phyloP scores from a whole-genome alignment of 306 rosid genomes.

The Vigna trinervia region DNA sequence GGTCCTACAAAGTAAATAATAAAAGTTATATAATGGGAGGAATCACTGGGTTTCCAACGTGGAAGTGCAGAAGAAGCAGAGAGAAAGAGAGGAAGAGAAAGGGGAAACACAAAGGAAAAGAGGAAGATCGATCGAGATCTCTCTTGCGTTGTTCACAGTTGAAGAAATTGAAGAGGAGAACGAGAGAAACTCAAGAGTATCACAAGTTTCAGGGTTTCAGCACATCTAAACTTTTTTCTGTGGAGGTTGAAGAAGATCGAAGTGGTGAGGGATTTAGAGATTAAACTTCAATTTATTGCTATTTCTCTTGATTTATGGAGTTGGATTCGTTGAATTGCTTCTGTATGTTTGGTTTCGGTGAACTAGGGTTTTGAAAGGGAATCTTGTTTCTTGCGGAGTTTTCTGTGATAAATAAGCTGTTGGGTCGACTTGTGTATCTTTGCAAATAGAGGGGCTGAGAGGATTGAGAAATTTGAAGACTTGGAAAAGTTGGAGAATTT shows the following conservation, averaged over 20 bases:
- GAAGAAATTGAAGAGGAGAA: background rate
- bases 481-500: background rate
- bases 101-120: background rate
- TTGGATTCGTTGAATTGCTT: background rate
- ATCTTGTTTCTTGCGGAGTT: background rate
- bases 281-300: background rate
- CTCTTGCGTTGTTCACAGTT: background rate
- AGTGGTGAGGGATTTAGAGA: conserved; percentile 4
- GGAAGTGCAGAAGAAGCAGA: background rate
- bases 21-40: background rate
- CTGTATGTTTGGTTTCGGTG: background rate
- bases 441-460: background rate
- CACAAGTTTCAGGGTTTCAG: background rate
- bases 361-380: conserved; percentile 25
- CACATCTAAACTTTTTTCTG: background rate
- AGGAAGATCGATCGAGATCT: conserved; percentile 2
- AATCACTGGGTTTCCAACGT: background rate
- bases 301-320: background rate
- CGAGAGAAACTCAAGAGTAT: background rate
- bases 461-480: background rate
- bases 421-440: background rate
- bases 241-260: background rate
- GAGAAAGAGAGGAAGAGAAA: background rate
- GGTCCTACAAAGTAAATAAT: conserved; percentile 14
- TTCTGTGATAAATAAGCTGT: background rate